phyloP scores from a whole-genome alignment of 2,329 filamentous ascomycete species.

The Nigrospora sphaerica region DNA sequence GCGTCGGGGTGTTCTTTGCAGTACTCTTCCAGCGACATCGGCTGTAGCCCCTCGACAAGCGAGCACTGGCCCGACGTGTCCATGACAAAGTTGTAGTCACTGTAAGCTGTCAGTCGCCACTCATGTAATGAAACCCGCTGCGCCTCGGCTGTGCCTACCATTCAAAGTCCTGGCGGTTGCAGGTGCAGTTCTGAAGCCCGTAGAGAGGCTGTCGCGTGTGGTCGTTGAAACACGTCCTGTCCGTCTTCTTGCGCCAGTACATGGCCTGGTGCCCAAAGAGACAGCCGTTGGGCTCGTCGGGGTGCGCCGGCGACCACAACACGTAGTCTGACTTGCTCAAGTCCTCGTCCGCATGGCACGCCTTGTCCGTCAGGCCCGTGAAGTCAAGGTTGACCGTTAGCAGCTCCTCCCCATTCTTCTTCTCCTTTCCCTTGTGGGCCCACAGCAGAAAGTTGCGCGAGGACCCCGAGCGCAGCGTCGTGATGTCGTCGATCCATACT shows the following conservation, averaged over 20 bases:
- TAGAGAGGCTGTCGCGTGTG: slow-evolving; percentile 64
- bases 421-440: slow-evolving; percentile 49
- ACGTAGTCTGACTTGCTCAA: slow-evolving; percentile 62
- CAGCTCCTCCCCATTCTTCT: slow-evolving; percentile 35
- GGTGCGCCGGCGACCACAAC: slow-evolving; percentile 82
- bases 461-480: slow-evolving; percentile 80
- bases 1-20: slow-evolving; percentile 57
- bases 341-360: slow-evolving; percentile 63
- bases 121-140: too few relatives aligned
- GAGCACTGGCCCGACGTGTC: slow-evolving; percentile 69
- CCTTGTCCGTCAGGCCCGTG: slow-evolving; percentile 64
- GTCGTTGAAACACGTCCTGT: slow-evolving; percentile 75
- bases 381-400: slow-evolving; percentile 86
- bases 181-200: slow-evolving; percentile 71
- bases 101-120: slow-evolving; percentile 29
- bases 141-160: slow-evolving; percentile 52
- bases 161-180: slow-evolving; percentile 81
- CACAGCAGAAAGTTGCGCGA: slow-evolving; percentile 90
- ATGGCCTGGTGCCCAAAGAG: slow-evolving; percentile 86
- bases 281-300: slow-evolving; percentile 69
- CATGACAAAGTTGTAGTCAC: slow-evolving; percentile 89
- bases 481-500: slow-evolving; percentile 70
- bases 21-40: slow-evolving; percentile 42
- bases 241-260: slow-evolving; percentile 85
- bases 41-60: slow-evolving; percentile 66